These are phyloP conservation scores for Aegilops speltoides DNA, from an alignment of 176 grass and related monocot genomes.

Conservation along the genomic window DNA sequence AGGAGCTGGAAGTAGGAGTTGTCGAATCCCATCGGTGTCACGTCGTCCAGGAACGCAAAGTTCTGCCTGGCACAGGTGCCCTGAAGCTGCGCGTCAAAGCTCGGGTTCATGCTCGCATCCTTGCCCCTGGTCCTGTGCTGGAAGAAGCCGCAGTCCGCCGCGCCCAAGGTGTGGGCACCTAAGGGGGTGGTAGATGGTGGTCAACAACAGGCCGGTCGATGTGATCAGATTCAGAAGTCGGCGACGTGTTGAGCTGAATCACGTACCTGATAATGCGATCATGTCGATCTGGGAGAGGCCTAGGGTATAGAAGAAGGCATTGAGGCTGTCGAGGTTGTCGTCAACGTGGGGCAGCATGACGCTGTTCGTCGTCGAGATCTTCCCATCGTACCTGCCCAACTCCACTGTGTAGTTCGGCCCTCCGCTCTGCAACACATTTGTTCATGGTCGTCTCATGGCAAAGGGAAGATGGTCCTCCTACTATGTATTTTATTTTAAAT, in stretches of 20 bases:
- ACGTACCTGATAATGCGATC: constrained; percentile 62
- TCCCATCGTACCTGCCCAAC: constrained; percentile 65
- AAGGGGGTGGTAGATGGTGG: no score
- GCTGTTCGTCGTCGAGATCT: constrained; percentile 37
- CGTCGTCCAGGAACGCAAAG: constrained; percentile 32
- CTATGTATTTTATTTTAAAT: no score
- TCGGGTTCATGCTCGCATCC: constrained; percentile 6
- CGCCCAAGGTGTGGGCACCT: constrained; percentile 41
- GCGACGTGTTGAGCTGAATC: neutral
- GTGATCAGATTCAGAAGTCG: neutral
- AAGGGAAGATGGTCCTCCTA: no score
- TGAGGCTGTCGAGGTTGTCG: constrained; percentile 56
- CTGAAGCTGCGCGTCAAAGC: constrained; percentile 12
- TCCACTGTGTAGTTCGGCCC: constrained; percentile 63
- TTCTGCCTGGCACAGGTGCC: constrained; percentile 5
- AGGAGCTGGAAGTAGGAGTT: constrained; percentile 56
- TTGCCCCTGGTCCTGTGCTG: constrained; percentile 27
- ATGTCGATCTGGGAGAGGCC: constrained; percentile 66
- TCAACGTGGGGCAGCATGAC: constrained; percentile 49
- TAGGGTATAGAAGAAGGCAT: constrained; percentile 44
- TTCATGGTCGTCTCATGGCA: no score
- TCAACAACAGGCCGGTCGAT: no score
- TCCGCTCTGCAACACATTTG: constrained; percentile 41
- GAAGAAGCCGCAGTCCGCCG: constrained; percentile 46
- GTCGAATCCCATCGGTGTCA: constrained; percentile 38